Percentiles rank a stretch among this genome's conserved stretches.
Evolutionary conservation across 345 rosid species (phyloP).

Genomic region (Mangifera indica): DNA sequence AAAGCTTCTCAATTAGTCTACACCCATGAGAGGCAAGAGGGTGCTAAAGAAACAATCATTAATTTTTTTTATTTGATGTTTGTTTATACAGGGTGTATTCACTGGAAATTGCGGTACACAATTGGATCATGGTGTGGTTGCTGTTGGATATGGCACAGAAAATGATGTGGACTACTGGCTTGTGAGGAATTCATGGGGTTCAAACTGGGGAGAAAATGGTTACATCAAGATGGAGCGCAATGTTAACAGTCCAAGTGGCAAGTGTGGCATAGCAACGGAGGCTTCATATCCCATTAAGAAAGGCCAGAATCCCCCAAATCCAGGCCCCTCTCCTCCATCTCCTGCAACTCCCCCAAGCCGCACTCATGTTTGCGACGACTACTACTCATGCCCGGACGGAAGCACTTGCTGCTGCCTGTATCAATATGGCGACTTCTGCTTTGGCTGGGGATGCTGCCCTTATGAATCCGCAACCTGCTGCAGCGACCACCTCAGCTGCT

Average conservation of each 20-base stretch:
- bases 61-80: neutral
- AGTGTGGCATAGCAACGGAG: slow-evolving; percentile 79
- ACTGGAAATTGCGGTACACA: slow-evolving; percentile 52
- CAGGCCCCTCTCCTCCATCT: slow-evolving; percentile 63
- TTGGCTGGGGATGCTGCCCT: slow-evolving; percentile 94
- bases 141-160: slow-evolving; percentile 61
- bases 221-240: slow-evolving; percentile 75
- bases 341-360: slow-evolving; percentile 44
- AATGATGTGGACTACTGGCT: slow-evolving; percentile 56
- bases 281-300: slow-evolving; percentile 75
- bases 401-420: slow-evolving; percentile 77
- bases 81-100: slow-evolving; percentile 50
- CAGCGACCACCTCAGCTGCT: slow-evolving; percentile 68
- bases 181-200: slow-evolving; percentile 81
- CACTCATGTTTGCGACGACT: slow-evolving; percentile 53
- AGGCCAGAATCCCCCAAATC: slow-evolving; percentile 69
- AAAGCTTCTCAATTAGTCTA: neutral
- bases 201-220: slow-evolving; percentile 77
- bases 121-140: slow-evolving; percentile 63
- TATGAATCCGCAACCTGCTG: slow-evolving; percentile 85
- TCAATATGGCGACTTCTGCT: slow-evolving; percentile 51
- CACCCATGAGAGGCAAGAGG: too few relatives aligned
- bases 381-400: slow-evolving; percentile 55
- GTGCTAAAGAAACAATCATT: neutral
- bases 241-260: slow-evolving; percentile 37